phyloP scores from a whole-genome alignment of 2,329 filamentous ascomycete genomes.

The Furcasterigmium furcatum region DNA sequence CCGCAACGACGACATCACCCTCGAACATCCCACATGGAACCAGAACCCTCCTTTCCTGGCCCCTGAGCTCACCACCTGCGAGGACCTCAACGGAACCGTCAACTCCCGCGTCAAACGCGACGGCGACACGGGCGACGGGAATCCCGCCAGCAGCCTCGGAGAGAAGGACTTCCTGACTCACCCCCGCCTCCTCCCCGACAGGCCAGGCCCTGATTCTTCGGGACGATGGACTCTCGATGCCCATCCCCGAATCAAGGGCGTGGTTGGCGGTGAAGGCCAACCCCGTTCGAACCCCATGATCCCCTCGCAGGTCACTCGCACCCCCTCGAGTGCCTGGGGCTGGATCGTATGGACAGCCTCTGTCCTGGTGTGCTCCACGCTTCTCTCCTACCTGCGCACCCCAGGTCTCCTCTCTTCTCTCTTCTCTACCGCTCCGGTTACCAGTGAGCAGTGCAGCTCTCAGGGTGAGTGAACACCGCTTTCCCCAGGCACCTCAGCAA shows the following conservation, averaged over 20 bases:
- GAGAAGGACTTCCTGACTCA: conserved; percentile 13
- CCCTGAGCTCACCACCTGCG: conserved; percentile 45
- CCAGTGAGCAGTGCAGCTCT: neutral
- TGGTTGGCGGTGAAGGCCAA: conserved; percentile 37
- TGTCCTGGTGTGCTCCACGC: conserved; percentile 31
- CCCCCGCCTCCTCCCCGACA: conserved; percentile 9
- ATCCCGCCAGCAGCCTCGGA: conserved; percentile 7
- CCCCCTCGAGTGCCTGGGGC: conserved; percentile 28
- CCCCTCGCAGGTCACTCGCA: conserved; percentile 20
- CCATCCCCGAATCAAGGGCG: conserved; percentile 12
- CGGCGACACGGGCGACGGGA: conserved; percentile 27
- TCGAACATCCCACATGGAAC: conserved; percentile 48
- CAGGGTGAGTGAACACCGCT: neutral
- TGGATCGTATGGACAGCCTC: conserved; percentile 39
- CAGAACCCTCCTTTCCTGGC: conserved; percentile 49
- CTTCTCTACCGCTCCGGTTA: neutral
- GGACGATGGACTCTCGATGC: conserved; percentile 9
- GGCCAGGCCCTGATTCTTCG: conserved; percentile 8
- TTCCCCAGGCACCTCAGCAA: neutral
- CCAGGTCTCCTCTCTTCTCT: conserved; percentile 4
- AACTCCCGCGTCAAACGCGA: conserved; percentile 43
- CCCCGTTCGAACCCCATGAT: conserved; percentile 24
- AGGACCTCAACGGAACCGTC: conserved; percentile 53
- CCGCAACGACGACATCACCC: conserved; percentile 46
- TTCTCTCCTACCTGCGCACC: conserved; percentile 18